Conservation (phyloP, 2,329 filamentous ascomycete species). For the Talaromyces marneffei region DNA sequence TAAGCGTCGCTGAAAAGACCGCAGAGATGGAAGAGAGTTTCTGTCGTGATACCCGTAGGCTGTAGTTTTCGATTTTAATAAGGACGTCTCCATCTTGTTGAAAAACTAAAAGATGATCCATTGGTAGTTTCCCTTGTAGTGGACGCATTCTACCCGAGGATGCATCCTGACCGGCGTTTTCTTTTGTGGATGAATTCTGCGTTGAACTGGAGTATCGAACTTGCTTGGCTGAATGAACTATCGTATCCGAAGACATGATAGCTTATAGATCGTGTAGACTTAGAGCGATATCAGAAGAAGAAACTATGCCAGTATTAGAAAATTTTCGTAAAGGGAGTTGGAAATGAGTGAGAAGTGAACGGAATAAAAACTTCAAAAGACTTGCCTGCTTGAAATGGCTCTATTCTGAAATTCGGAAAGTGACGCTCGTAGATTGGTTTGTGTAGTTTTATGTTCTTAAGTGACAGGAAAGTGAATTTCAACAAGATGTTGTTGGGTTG, state of each 20-base stretch:
- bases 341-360: background rate
- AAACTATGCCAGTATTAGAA: background rate
- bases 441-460: background rate
- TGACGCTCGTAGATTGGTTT: too few species aligned
- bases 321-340: background rate
- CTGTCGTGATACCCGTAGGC: background rate
- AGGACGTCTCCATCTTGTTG: background rate
- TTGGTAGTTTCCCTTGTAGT: background rate
- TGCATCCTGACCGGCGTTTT: background rate
- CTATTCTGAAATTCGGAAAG: background rate
- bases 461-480: background rate
- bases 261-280: background rate
- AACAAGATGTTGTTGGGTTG: too few species aligned
- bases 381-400: background rate
- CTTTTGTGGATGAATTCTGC: too few species aligned
- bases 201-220: background rate
- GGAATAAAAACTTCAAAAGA: background rate
- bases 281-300: background rate
- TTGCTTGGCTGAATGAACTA: background rate
- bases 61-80: background rate
- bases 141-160: background rate
- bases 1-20: background rate
- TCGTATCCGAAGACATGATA: background rate
- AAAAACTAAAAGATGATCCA: background rate
- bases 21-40: background rate